A percentile compares a stretch with the other conserved stretches of the same genome.
Conservation (phyloP, 371 early-diverging fungal species). For the Apophysomyces ossiformis region DNA sequence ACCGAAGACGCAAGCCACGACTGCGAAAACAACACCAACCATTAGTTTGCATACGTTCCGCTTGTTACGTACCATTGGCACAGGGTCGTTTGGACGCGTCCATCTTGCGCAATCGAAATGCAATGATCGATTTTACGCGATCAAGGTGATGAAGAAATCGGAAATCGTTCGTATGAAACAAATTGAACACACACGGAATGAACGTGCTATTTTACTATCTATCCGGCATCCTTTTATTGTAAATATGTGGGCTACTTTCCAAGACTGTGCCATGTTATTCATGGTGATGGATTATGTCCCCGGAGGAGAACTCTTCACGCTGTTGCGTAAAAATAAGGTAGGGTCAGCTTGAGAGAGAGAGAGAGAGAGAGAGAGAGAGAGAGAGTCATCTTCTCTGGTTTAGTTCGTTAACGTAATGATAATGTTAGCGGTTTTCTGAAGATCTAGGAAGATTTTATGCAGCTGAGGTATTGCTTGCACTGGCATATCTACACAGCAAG, state of each 20-base stretch:
- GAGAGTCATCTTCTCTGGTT: too few species aligned
- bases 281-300: constrained; percentile 89
- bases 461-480: constrained; percentile 73
- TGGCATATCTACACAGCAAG: constrained; percentile 89
- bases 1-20: neutral
- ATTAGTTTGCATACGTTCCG: constrained; percentile 16
- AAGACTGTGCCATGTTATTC: constrained; percentile 79
- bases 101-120: constrained; percentile 51
- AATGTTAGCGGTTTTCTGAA: constrained; percentile 74
- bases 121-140: constrained; percentile 84
- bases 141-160: constrained; percentile 92
- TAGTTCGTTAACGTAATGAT: too few species aligned
- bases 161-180: constrained; percentile 86
- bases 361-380: neutral
- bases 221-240: constrained; percentile 82
- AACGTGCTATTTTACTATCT: constrained; percentile 77
- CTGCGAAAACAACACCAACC: neutral
- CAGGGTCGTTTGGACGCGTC: constrained; percentile 70
- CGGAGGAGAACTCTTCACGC: constrained; percentile 90
- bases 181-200: constrained; percentile 78
- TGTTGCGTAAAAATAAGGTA: constrained; percentile 49
- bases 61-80: constrained; percentile 61
- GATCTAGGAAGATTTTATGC: constrained; percentile 85
- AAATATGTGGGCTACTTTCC: constrained; percentile 82
- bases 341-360: neutral